These are phyloP conservation scores for Rosa hybrid DNA, from an alignment of 331 rosid species.

Conservation along the genomic window DNA sequence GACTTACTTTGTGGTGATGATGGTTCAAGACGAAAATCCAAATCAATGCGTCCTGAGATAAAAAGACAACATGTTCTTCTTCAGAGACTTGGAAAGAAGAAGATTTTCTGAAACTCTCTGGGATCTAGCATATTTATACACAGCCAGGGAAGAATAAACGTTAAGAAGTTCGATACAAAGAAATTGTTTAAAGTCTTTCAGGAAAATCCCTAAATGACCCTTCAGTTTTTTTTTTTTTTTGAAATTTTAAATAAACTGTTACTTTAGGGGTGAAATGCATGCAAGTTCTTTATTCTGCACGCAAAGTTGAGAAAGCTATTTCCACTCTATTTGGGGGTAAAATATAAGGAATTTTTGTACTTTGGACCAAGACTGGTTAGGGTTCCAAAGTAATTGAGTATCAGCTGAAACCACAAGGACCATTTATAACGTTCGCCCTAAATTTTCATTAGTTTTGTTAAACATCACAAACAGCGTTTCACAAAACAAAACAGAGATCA, in stretches of 20 bases:
- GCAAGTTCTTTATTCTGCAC: not conserved
- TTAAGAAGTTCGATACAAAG: too few relatives aligned
- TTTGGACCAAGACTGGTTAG: not conserved
- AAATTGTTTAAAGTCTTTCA: not conserved
- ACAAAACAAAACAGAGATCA: not conserved
- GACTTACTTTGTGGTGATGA: not conserved
- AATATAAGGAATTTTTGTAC: not conserved
- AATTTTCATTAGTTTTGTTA: not conserved
- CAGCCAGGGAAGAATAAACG: not conserved
- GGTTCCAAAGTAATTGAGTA: not conserved
- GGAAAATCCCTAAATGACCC: not conserved
- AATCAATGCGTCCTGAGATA: not conserved
- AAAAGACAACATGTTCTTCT: not conserved
- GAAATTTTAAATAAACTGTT: too few relatives aligned
- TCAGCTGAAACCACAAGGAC: not conserved
- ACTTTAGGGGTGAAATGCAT: not conserved
- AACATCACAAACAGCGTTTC: not conserved
- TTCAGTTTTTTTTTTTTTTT: not conserved
- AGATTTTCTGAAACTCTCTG: not conserved
- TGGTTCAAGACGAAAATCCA: constrained; percentile 26
- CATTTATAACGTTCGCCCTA: not conserved
- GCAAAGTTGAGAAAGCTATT: not conserved
- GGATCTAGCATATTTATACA: not conserved
- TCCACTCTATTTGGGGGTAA: not conserved
- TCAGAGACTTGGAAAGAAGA: not conserved